Conservation (phyloP, 768 basidiomycete genomes). For the Gelatoporia subvermispora region DNA sequence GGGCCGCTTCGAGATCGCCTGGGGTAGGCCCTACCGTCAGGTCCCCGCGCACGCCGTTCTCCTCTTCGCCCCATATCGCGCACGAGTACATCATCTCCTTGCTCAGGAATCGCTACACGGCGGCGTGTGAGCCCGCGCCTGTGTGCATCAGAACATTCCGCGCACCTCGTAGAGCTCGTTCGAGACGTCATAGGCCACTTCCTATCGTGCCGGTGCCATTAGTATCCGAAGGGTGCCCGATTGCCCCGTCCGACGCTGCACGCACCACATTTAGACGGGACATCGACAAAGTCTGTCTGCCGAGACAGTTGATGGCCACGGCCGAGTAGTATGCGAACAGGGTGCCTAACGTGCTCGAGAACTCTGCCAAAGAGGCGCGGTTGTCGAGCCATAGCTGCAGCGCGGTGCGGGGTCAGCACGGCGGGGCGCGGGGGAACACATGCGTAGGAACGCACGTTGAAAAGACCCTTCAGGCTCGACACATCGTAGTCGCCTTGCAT, state of each 20-base stretch:
- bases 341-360: conserved; percentile 9
- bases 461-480: conserved; percentile 13
- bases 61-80: conserved; percentile 68
- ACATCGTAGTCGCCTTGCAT: conserved; percentile 21
- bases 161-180: conserved; percentile 74
- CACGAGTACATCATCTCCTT: conserved; percentile 92
- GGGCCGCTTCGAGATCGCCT: conserved; percentile 29
- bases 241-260: not conserved
- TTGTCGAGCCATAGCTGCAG: conserved; percentile 23
- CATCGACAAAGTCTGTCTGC: conserved; percentile 63
- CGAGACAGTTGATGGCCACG: conserved; percentile 48
- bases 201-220: not conserved
- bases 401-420: not conserved
- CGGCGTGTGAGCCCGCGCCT: not conserved
- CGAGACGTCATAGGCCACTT: conserved; percentile 78
- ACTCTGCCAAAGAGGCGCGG: conserved; percentile 13
- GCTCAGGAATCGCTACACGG: conserved; percentile 59
- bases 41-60: conserved; percentile 71
- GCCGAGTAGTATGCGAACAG: conserved; percentile 13
- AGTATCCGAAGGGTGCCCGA: not conserved
- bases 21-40: conserved; percentile 31
- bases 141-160: not conserved
- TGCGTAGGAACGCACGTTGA: conserved; percentile 12
- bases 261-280: conserved; percentile 63
- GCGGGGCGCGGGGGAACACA: not conserved